phyloP scores from a whole-genome alignment of 176 grass and related monocot species.

The Musa schizocarpa region DNA sequence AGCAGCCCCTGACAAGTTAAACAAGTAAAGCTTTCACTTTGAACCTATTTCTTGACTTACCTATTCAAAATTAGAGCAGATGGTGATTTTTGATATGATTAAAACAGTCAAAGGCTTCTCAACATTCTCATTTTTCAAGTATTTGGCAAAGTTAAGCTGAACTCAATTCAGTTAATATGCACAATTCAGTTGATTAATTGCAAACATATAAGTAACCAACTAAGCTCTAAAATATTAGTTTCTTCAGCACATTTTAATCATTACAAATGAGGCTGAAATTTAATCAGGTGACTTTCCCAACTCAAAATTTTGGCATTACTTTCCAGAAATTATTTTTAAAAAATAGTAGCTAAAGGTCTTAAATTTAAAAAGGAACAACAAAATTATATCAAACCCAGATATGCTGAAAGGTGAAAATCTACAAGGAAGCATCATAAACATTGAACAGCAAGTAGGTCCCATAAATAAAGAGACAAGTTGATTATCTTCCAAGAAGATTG shows the following conservation, averaged over 20 bases:
- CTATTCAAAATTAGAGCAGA: conserved; percentile 18
- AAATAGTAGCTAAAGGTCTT: too few species aligned
- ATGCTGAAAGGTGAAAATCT: not conserved
- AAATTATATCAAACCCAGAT: not conserved
- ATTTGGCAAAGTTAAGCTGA: not conserved
- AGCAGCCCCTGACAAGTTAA: conserved; percentile 54
- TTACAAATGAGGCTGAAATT: not conserved
- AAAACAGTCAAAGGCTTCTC: not conserved
- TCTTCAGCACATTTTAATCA: not conserved
- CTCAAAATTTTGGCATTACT: too few species aligned
- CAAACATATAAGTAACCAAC: not conserved
- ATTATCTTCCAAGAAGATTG: not conserved
- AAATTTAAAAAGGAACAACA: too few species aligned
- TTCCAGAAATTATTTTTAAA: too few species aligned
- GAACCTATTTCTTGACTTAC: conserved; percentile 17
- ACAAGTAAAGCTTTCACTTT: conserved; percentile 33
- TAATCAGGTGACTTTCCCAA: not conserved
- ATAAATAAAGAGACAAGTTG: not conserved
- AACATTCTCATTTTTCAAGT: not conserved
- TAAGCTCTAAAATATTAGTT: not conserved
- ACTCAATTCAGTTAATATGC: not conserved
- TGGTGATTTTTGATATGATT: not conserved
- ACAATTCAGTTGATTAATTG: not conserved
- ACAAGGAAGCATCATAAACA: not conserved
- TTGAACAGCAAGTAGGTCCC: not conserved